Conservation (phyloP, 164 flowering plant genomes). For the Chloranthus sessilifolius region DNA sequence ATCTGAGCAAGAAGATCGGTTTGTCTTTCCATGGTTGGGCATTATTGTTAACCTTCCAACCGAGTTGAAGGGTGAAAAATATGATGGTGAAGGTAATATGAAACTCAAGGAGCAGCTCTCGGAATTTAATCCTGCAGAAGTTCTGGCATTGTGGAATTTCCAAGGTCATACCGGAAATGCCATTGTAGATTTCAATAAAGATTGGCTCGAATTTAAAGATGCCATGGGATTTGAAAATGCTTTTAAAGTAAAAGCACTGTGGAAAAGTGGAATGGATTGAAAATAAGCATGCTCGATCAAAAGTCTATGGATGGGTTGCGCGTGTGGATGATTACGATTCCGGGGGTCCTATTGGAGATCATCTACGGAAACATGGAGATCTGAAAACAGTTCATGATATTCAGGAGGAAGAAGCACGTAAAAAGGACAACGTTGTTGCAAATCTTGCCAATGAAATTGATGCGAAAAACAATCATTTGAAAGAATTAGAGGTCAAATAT, state of each 20-base stretch:
- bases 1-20: constrained; percentile 4
- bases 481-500: constrained; percentile 49
- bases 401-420: constrained; percentile 67
- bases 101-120: constrained; percentile 10
- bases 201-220: constrained; percentile 13
- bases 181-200: constrained; percentile 14
- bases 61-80: constrained; percentile 7
- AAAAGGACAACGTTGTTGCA: constrained; percentile 53
- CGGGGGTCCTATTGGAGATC: constrained; percentile 46
- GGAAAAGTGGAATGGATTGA: constrained; percentile 74
- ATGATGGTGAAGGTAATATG: constrained; percentile 5
- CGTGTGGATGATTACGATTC: constrained; percentile 70
- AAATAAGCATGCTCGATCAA: constrained; percentile 23
- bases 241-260: constrained; percentile 7
- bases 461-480: constrained; percentile 41
- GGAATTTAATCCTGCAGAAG: constrained; percentile 8
- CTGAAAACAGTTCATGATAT: constrained; percentile 65
- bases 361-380: constrained; percentile 65
- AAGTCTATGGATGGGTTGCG: constrained; percentile 88
- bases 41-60: constrained; percentile 14
- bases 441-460: constrained; percentile 63
- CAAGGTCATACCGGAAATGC: constrained; percentile 14
- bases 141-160: constrained; percentile 13
- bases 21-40: constrained; percentile 20
- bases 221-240: constrained; percentile 10